Percentiles rank a stretch among this genome's conserved stretches.
These are phyloP conservation scores for Cryptococcus sp. DNA, from an alignment of 1,284 basidiomycete species.

Conservation along the genomic window DNA sequence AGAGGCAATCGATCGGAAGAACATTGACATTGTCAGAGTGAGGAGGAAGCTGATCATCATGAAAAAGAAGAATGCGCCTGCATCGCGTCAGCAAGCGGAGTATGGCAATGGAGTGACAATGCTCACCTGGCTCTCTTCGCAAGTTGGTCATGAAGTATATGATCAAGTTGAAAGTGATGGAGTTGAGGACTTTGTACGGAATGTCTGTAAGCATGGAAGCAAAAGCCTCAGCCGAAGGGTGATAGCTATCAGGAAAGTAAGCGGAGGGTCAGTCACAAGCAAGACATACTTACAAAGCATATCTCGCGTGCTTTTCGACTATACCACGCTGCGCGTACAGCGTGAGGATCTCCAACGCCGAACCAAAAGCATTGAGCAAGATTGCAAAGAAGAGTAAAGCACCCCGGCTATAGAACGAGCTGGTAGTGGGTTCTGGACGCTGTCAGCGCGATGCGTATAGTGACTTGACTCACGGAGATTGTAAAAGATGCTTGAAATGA, in stretches of 20 bases:
- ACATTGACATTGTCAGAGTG: conserved; percentile 56
- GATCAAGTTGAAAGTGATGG: conserved; percentile 50
- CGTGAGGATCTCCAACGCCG: conserved; percentile 52
- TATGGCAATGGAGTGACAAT: not conserved
- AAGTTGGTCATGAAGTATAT: conserved; percentile 56
- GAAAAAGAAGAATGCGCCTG: conserved; percentile 38
- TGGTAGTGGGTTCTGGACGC: conserved; percentile 28
- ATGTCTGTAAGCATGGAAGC: conserved; percentile 56
- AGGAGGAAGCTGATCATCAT: conserved; percentile 32
- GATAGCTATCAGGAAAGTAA: conserved; percentile 39
- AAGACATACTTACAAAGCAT: conserved; percentile 50
- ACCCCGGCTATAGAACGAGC: conserved; percentile 45
- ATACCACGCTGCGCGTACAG: conserved; percentile 56
- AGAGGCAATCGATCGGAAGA: conserved; percentile 58
- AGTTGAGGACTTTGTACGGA: conserved; percentile 54
- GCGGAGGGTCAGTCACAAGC: not conserved
- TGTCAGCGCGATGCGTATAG: not conserved
- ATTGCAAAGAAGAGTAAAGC: conserved; percentile 55
- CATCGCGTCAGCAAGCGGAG: not conserved
- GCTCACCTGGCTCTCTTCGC: conserved; percentile 43
- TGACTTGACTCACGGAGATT: conserved; percentile 42
- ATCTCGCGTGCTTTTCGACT: conserved; percentile 54
- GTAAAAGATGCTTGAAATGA: conserved; percentile 53
- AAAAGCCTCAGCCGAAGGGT: conserved; percentile 54
- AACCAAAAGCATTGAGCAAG: conserved; percentile 34